Base-by-base conservation (phyloP, 2,329 filamentous ascomycete genomes). In the Colletotrichum orbiculare region DNA sequence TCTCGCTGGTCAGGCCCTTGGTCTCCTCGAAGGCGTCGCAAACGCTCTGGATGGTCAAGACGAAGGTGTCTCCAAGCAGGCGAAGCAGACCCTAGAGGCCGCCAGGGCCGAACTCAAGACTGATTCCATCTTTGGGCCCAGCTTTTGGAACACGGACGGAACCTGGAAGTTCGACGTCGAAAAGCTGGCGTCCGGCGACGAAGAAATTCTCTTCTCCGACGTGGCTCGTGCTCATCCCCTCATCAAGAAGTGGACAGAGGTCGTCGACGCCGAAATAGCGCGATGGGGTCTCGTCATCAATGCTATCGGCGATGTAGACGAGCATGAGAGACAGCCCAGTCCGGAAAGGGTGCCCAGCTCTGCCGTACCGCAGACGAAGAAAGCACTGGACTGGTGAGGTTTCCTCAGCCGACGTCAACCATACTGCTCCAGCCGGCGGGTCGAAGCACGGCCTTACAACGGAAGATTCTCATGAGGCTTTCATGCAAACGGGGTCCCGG, bases 1-100 rank as follows among this genome's bases (percentile, higher is more conserved):
- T 68, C 84, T 85, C 35, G 90, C 89, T 0, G 96, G 96, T 0
- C 88, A 88, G 69, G 79, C 96, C 11, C 76, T 97, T 4, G 96
- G 96, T 0, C 79, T 92, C 4, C 73, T 97, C 6, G 92, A 97
- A 72, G 93, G 91, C 0, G 78, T 97, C 17, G 77, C 81, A 1
- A 78, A 79, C 12, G 87, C 88, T 9, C 69, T 85, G 61, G 70
- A 66, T 45, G 68, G 66, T 35, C 71, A 73, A 38, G 68, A 77
- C 8, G 68, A 71, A 10, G 37, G 12, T 3, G 13, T 47, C 35
- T n/a, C 48, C 11, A 52, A 63, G 43, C 55, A 60, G 54, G 54
- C 13, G 9, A 46, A 50, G 39, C 39, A 50, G 35, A 71, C 87
- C 34, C 72, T 86, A 2, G 73, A 72, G 1, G 77, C 82, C 42